phyloP scores from a whole-genome alignment of 23 red algal genomes.

The Pyropia haitanensis region DNA sequence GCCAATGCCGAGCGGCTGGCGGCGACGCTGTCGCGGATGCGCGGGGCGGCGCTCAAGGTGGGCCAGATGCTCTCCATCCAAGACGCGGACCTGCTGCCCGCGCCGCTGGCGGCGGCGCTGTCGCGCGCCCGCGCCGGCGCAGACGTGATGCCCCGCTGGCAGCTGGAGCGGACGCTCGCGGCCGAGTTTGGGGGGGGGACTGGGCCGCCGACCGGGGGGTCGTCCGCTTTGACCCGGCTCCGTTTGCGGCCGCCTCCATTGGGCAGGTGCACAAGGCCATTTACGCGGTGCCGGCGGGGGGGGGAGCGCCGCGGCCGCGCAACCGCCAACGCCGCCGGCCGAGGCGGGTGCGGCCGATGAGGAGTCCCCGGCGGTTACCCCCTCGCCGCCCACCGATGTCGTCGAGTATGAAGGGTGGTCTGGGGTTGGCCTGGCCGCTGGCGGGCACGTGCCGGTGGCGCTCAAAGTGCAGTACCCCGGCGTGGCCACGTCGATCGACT shows the following conservation, averaged over 20 bases:
- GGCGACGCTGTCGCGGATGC: conserved; percentile 45
- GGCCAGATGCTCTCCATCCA: conserved; percentile 84
- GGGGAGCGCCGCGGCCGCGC: too few species aligned
- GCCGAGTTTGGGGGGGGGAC: conserved; percentile 35
- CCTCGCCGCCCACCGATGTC: too few species aligned
- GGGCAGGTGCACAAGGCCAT: conserved; percentile 68
- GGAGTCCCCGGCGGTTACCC: too few species aligned
- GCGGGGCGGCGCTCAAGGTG: conserved; percentile 70
- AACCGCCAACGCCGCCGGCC: too few species aligned
- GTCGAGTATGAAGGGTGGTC: too few species aligned
- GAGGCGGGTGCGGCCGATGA: too few species aligned
- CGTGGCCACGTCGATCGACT: conserved; percentile 45
- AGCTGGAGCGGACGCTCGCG: conserved; percentile 38
- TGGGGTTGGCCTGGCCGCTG: not conserved
- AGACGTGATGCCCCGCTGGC: conserved; percentile 58
- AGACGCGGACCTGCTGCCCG: conserved; percentile 45
- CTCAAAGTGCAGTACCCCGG: conserved; percentile 87
- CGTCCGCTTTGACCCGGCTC: conserved; percentile 22
- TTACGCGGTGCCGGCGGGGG: too few species aligned
- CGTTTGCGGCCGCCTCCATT: conserved; percentile 69
- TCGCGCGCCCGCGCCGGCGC: conserved; percentile 53
- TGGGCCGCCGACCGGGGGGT: conserved; percentile 16
- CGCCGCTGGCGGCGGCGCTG: conserved; percentile 29
- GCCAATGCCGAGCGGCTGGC: conserved; percentile 70
- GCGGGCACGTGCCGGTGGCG: conserved; percentile 10